Evolutionary conservation across 2,329 filamentous ascomycete species (phyloP), one percentile per base, ranked within the genome.

Genomic region (Colletotrichum eleusines): DNA sequence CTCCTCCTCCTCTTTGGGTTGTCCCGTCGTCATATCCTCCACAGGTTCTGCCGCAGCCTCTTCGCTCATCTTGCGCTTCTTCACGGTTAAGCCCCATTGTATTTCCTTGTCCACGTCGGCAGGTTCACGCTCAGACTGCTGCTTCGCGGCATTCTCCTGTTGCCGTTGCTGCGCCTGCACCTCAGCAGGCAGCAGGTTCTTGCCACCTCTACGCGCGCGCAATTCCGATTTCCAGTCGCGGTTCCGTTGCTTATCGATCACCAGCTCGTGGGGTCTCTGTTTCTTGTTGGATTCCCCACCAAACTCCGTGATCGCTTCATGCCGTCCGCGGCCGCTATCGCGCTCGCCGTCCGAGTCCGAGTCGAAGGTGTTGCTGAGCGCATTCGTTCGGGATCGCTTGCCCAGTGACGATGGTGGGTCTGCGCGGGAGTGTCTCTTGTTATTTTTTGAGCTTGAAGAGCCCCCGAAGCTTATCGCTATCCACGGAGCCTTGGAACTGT

Each of bases 141-240:
- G 76, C 35, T 35, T 44, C 5, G 46, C 66, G 7, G 72, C 75
- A 57, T 77, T 83, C 75, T 81, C 83, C 74, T 81, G 82, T 69
- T 82, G 79, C 14, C 50, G 83, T 74, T 82, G 82, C 72, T 82
- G 79, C 73, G 83, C 84, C 72, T 86, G 84, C 50, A 87, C 87
- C 72, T 87, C 88, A 8, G 71, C 54, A n/a, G 88, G 89, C n/a
- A 91, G 81, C 18, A 87, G 78, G 77, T 88, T 90, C 78, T 84
- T 89, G 74, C 86, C 81, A 68, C 81, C 81, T 46, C 78, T 77
- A 72, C 81, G 80, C 72, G 84, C 85, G 73, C 83, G 83, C 72
- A 82, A 80, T 68, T 90, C 87, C 69, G 85, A 83, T 75, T 86
- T 84, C 90, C 89, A 91, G 80, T 92, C 88, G 63, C 86, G 84